Percentiles rank a stretch among this genome's conserved stretches.
phyloP scores from a whole-genome alignment of 192 early-diverging fungal species.

The Helicostylum pulchrum region DNA sequence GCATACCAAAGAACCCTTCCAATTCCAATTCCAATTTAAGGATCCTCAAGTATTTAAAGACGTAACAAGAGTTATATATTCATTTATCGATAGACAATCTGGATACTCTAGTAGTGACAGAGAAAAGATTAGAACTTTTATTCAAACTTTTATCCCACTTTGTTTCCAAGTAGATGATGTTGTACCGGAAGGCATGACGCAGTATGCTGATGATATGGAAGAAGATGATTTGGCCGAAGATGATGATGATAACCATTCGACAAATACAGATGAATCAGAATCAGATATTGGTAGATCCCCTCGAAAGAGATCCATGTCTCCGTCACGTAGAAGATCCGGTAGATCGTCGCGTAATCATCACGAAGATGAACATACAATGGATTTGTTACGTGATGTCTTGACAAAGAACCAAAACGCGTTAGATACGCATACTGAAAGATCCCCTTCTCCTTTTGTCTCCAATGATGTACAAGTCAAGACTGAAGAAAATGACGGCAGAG shows the following conservation, averaged over 20 bases:
- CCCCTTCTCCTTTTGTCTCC: conserved; percentile 4
- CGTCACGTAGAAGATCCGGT: conserved; percentile 4
- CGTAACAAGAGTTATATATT: conserved; percentile 69
- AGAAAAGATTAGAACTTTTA: conserved; percentile 73
- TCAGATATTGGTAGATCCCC: conserved; percentile 27
- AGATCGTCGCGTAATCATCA: conserved; percentile 8
- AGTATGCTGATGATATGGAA: conserved; percentile 48
- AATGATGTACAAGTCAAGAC: conserved; percentile 42
- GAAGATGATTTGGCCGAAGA: conserved; percentile 51
- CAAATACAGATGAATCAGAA: conserved; percentile 37
- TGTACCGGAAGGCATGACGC: conserved; percentile 40
- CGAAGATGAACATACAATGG: conserved; percentile 36
- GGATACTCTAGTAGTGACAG: conserved; percentile 55
- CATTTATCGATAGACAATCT: conserved; percentile 65
- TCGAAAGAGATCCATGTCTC: conserved; percentile 3
- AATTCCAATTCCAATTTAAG: conserved; percentile 77
- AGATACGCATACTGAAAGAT: neutral
- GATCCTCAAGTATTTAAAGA: conserved; percentile 77
- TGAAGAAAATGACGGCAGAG: conserved; percentile 44
- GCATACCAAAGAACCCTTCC: conserved; percentile 51
- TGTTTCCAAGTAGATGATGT: conserved; percentile 59
- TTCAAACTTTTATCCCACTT: conserved; percentile 68
- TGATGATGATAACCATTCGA: conserved; percentile 31
- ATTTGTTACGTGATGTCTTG: conserved; percentile 35
- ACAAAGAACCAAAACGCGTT: conserved; percentile 26